Base-by-base conservation (phyloP, 2,329 filamentous ascomycete genomes). In the Botrytis elliptica region DNA sequence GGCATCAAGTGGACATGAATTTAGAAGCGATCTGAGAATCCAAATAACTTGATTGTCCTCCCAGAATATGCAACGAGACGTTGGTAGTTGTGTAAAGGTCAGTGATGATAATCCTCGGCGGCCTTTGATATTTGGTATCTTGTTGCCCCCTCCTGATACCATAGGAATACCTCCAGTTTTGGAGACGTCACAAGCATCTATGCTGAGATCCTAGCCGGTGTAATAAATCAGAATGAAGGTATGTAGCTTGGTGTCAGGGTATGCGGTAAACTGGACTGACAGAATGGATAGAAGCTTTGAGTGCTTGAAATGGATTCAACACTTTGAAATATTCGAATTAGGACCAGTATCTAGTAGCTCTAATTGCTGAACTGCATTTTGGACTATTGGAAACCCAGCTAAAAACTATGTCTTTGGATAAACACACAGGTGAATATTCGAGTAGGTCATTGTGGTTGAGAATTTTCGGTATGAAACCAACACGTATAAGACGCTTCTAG, bases 131-230 rank as follows among this genome's bases (percentile, higher is more conserved):
- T n/a, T 14, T 10, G 3, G 7, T n/a, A n/a, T 62, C 12, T 14
- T 8, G 0, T 62, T 4, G 1, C 4, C 9, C 5, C 22, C 7
- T n/a, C 0, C 12, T 38, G 12, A 38, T 18, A n/a, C 3, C 22
- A 40, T 18, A 2, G 14, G 1, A 40, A 38, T 33, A 60, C 18
- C 14, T 33, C 9, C 29, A 22, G 36, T 10, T 12, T 20, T 22
- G 20, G 10, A 40, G 22, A 62, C 14, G 25, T n/a, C 16, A 8
- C 36, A n/a, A 40, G 10, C 59, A 3, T n/a, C 9, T n/a, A 62
- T n/a, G 0, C 6, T 4, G 36, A 8, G 10, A 36, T 18, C 3
- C 4, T 4, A n/a, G 4, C 1, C 10, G 10, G 10, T 14, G 49
- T n/a, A 12, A 6, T 52, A 12, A 6, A n/a, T 38, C 12, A 2